A percentile compares a stretch with the other conserved stretches of the same genome.
Evolutionary conservation across 1,284 basidiomycete genomes (phyloP).

Genomic region (Xanthoconium separans): DNA sequence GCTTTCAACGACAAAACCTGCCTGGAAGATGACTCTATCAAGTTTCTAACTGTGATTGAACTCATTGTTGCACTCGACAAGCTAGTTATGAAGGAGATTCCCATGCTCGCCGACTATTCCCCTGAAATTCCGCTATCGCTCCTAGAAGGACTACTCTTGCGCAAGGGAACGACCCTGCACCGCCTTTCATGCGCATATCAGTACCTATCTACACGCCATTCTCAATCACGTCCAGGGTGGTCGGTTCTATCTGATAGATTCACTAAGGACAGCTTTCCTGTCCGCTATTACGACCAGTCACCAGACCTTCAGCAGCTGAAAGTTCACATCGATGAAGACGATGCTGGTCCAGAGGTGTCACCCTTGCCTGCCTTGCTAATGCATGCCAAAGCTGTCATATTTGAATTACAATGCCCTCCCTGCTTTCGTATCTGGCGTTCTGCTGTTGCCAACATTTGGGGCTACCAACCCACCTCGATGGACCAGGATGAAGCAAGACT

Average conservation of each 20-base stretch:
- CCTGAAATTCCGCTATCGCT: not conserved
- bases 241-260: not conserved
- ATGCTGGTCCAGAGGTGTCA: not conserved
- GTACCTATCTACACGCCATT: not conserved
- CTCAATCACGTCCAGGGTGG: not conserved
- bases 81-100: not conserved
- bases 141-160: not conserved
- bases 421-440: constrained; percentile 7
- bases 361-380: not conserved
- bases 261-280: not conserved
- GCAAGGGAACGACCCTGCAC: not conserved
- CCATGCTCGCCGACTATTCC: not conserved
- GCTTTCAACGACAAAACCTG: too few species aligned
- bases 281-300: not conserved
- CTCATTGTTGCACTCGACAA: not conserved
- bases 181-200: not conserved
- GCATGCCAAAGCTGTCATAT: constrained; percentile 1
- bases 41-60: not conserved
- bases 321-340: not conserved
- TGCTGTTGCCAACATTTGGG: not conserved
- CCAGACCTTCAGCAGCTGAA: not conserved
- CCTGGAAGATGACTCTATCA: not conserved
- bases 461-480: too few species aligned
- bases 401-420: constrained; percentile 6
- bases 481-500: not conserved